Base-by-base conservation (phyloP, 2,329 filamentous ascomycete species). In the Aaosphaeria arxii region DNA sequence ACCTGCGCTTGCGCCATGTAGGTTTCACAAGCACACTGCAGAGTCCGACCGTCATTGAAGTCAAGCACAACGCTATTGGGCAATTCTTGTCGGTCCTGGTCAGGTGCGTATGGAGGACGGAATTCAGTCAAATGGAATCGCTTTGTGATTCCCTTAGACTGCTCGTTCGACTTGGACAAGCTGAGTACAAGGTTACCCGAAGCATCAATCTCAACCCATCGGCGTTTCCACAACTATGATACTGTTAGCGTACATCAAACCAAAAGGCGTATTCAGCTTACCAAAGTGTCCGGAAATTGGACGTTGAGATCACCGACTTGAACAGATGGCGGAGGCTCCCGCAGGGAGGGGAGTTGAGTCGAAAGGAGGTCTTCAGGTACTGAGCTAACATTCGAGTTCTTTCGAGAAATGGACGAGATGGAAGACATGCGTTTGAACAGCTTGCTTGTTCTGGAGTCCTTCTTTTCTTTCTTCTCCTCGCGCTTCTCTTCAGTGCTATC, bases 251-350 rank as follows among this genome's bases (percentile, higher is more conserved):
- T 13, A 42, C 11, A n/a, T 11, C 44, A 17, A 29, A 7, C 7
- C 30, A 30, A 32, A 40, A 9, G 1, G 6, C 42, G 5, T 24
- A 17, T 40, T 11, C 6, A 7, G 63, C 75, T 63, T 67, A 77
- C 76, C 42, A 99, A 78, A 46, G 90, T 95, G 66, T 97, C 92
- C 0, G 94, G 94, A 67, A 99, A 96, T 67, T 99, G 94, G 7
- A 97, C 89, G 61, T 99, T 97, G 54, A 99, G 86, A 62, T 96
- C 89, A 43, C 91, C 90, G 69, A 95, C 81, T 52, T 87, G 85
- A 4, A 89, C 78, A 29, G 86, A 78, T 45, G 84, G 74, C 33
- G 72, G 74, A 43, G 69, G 73, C 52, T 76, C 74, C 6, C 67
- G 57, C 11, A 70, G 56, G 13, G 59, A 64, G 7, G 63, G 53